phyloP scores from a whole-genome alignment of 306 rosid genomes.

The Castanea sativa region DNA sequence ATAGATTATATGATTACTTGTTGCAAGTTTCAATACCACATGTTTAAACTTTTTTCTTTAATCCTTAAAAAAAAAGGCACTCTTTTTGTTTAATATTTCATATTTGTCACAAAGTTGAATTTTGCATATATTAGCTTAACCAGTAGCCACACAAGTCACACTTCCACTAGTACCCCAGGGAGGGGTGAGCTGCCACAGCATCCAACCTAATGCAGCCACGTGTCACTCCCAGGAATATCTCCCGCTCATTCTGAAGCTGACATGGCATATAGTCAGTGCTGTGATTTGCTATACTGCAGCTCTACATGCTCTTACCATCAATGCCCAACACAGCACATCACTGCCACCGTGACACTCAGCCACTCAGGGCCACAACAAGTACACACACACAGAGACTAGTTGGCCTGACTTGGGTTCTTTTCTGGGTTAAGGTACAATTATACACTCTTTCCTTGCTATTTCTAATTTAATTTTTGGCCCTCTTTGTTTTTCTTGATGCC shows the following conservation, averaged over 20 bases:
- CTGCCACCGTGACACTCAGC: not conserved
- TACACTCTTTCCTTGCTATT: not conserved
- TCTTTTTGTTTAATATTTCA: too few relatives aligned
- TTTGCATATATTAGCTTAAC: too few relatives aligned
- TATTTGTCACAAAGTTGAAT: too few relatives aligned
- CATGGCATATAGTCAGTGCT: not conserved
- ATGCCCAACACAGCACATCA: not conserved
- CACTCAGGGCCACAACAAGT: not conserved
- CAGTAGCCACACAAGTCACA: too few relatives aligned
- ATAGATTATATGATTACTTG: too few relatives aligned
- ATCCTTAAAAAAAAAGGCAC: too few relatives aligned
- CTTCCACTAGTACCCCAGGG: too few relatives aligned
- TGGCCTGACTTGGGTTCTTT: not conserved
- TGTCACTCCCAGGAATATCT: not conserved
- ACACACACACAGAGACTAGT: too few relatives aligned
- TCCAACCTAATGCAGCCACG: not conserved
- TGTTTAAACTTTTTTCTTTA: too few relatives aligned
- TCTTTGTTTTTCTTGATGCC: not conserved
- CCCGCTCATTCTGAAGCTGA: conserved; percentile 11
- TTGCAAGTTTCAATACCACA: too few relatives aligned
- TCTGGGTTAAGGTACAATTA: not conserved
- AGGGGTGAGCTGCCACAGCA: too few relatives aligned
- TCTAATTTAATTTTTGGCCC: not conserved
- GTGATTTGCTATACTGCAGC: not conserved
- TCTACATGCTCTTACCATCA: not conserved